Evolutionary conservation across 805 yeast species (phyloP).

Genomic region (Kodamaea laetipori): DNA sequence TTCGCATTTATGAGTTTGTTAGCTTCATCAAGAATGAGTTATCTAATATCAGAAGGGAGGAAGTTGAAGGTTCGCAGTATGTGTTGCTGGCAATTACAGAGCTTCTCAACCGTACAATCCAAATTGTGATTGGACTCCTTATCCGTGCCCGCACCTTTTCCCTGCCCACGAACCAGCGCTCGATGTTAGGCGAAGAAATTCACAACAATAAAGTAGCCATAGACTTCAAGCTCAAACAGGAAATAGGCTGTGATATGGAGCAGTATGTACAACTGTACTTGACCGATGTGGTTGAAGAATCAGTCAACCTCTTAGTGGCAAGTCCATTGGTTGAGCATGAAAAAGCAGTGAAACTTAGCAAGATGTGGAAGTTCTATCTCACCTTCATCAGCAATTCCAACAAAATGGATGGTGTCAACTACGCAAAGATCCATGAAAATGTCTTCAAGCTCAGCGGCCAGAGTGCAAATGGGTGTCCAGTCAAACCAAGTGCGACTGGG

Average conservation of each 20-base stretch:
- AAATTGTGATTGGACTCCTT: constrained; percentile 35
- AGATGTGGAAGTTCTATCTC: constrained; percentile 43
- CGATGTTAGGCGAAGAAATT: constrained; percentile 12
- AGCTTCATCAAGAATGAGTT: constrained; percentile 10
- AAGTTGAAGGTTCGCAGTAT: constrained; percentile 20
- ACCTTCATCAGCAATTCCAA: constrained; percentile 36
- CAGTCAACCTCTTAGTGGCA: constrained; percentile 14
- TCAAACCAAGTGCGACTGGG: constrained; percentile 4
- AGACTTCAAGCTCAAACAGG: constrained; percentile 9
- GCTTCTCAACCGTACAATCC: constrained; percentile 31
- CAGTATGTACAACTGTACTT: constrained; percentile 15
- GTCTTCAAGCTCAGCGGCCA: constrained; percentile 27
- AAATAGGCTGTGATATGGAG: constrained; percentile 12
- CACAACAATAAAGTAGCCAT: constrained; percentile 8
- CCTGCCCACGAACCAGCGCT: constrained; percentile 7
- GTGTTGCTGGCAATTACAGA: constrained; percentile 31
- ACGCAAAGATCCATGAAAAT: constrained; percentile 36
- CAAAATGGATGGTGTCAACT: constrained; percentile 29
- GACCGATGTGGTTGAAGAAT: constrained; percentile 16
- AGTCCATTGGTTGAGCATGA: constrained; percentile 19
- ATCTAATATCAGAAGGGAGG: neutral
- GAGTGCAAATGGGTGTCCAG: constrained; percentile 5
- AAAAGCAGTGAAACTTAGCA: constrained; percentile 23
- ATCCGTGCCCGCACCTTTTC: constrained; percentile 23
- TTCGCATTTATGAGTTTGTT: constrained; percentile 18